Percentiles rank a stretch among this genome's conserved stretches.
These are phyloP conservation scores for Clathrospora elynae DNA, from an alignment of 2,329 filamentous ascomycete genomes.

Conservation along the genomic window DNA sequence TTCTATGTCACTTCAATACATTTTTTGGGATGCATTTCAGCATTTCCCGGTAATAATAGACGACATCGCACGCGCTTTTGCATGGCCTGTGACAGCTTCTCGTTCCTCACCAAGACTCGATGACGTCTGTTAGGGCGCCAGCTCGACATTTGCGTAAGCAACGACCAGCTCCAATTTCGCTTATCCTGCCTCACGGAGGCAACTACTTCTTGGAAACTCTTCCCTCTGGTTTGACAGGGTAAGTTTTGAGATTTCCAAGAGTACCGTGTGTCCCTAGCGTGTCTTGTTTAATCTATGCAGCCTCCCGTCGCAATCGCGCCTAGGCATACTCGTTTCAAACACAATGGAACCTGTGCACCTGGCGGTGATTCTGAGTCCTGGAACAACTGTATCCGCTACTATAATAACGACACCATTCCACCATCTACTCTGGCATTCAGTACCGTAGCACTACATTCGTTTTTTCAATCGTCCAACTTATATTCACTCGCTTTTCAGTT, in stretches of 20 bases:
- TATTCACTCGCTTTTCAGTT: constrained; percentile 15
- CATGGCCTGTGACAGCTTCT: constrained; percentile 6
- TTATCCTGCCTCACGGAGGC: constrained; percentile 7
- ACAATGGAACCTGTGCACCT: constrained; percentile 14
- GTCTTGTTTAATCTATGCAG: constrained; percentile 40
- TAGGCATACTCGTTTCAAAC: constrained; percentile 31
- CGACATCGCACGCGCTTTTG: constrained; percentile 25
- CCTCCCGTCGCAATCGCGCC: constrained; percentile 33
- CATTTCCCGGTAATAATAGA: constrained; percentile 13
- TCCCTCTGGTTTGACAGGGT: constrained; percentile 12
- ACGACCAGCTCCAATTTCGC: constrained; percentile 1
- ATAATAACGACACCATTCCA: constrained; percentile 21
- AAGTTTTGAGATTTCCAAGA: constrained; percentile 12
- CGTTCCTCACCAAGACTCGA: constrained; percentile 1
- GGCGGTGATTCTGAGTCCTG: constrained; percentile 17
- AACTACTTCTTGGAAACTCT: constrained; percentile 4
- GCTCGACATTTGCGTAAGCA: neutral
- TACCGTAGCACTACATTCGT: constrained; percentile 20
- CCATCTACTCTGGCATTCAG: constrained; percentile 29
- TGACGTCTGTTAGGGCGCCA: constrained; percentile 1
- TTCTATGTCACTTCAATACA: constrained; percentile 26
- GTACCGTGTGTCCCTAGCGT: constrained; percentile 27
- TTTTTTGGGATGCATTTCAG: constrained; percentile 21
- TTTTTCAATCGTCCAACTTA: constrained; percentile 14
- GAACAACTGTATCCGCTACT: constrained; percentile 26